Evolutionary conservation across 2,329 filamentous ascomycete genomes (phyloP), one percentile per base, ranked within the genome.

Genomic region (Clarireedia homoeocarpa): DNA sequence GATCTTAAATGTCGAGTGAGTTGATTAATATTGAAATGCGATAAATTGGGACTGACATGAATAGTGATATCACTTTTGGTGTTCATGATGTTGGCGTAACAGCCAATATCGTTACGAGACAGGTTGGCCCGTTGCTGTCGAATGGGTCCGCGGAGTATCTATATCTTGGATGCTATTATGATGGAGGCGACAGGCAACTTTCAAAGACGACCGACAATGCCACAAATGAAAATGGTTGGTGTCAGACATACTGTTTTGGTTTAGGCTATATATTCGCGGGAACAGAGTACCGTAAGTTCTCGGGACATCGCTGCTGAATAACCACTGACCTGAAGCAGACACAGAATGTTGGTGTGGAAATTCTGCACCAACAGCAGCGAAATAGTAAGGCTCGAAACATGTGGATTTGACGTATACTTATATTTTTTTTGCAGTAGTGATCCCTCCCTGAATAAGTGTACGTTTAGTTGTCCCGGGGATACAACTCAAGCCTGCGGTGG

Each of bases 1-100:
- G 71, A 71, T 68, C 12, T 61, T 73, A 49, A 73, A 73, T 55
- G 66, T 66, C 2, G 68, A 72, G 48, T 50, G 26, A 40, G 36
- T 50, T 15, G 5, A 15, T 15, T 6, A 6, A 24, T 7, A 39
- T 6, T 7, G 5, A 14, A n/a, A 38, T 17, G 12, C 5, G 5
- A 48, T 50, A 15, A 5, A 12, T 15, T 17, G 38, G 17, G 9
- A 23, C 23, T 50, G 27, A 50, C n/a, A 2, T 24, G 39, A 23
- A 40, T 7, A 50, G 48, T 53, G 71, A 73, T 57, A 60, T 69
- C 12, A 66, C 46, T 26, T 73, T 70, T 60, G 71, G 71, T 2
- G 60, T 70, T 17, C 70, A 71, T 47, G 62, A 65, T 6, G 63
- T 72, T 42, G 49, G 64, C 26, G 65, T 70, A 14, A 50, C 48